Evolutionary conservation across 495 filamentous ascomycete genomes (phyloP), one percentile per base, ranked within the genome.

Genomic region (Neurospora cerealis): DNA sequence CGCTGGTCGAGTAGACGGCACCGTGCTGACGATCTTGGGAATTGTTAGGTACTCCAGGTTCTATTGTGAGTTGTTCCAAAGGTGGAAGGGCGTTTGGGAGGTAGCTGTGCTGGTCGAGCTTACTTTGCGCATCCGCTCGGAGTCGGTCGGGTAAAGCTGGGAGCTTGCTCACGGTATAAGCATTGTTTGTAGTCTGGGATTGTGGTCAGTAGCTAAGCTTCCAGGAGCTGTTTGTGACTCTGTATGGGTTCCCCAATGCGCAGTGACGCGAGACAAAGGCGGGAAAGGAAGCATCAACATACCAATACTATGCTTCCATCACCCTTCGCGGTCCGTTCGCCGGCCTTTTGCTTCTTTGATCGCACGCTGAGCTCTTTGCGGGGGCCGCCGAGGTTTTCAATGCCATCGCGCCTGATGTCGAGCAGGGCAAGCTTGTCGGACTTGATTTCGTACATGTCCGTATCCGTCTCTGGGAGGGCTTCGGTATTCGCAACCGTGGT

Each of bases 121-220:
- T 86, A 93, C 91, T 88, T 79, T 87, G 85, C 44, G 84, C 82
- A 72, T 89, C 86, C 41, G 85, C 82, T 34, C 89, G 90, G 69
- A 97, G 85, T 72, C 89, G 86, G 73, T 94, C 89, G 54, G 95
- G 94, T 28, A 96, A 84, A 44, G 89, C 89, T 71, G 94, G 92
- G 36, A 98, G 89, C 78, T 93, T 92, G 72, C 92, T 92, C 41
- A 98, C 94, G 40, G 88, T 90, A 78, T 96, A 98, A 72, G 91
- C 93, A 78, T 92, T 90, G 77, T 93, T 98, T 79, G 90, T 91
- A 21, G 94, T 95, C 94, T 97, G 71, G 13, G 32, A 71, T 72
- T 74, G 60, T 54, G 75, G 78, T 80, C 62, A 83, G 78, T 69
- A 72, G 37, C 41, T 28, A 40, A 46, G 41, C 71, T 72, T 34